These are phyloP conservation scores for Dryas octopetala DNA, from an alignment of 306 rosid genomes.

Conservation along the genomic window DNA sequence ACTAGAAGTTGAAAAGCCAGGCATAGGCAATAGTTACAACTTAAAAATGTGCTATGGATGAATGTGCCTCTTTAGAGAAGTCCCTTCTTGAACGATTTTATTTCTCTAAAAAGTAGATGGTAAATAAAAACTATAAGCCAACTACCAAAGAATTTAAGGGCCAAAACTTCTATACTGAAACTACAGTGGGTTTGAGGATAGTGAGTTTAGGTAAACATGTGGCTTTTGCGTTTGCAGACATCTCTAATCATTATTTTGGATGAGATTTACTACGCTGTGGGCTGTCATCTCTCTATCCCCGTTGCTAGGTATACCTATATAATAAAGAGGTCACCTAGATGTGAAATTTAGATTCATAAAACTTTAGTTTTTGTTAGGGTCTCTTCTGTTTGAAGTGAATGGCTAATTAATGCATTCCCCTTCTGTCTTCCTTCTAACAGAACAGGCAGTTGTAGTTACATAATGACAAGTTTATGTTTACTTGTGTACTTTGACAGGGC, in stretches of 20 bases:
- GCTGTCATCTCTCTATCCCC: not conserved
- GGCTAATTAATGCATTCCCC: not conserved
- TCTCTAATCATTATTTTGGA: not conserved
- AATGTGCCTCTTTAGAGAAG: not conserved
- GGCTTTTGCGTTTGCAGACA: not conserved
- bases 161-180: not conserved
- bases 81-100: not conserved
- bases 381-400: not conserved
- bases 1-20: not conserved
- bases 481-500: constrained; percentile 30
- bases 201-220: not conserved
- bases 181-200: not conserved
- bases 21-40: not conserved
- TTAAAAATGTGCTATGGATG: not conserved
- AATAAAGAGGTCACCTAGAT: not conserved
- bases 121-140: not conserved
- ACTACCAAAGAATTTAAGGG: not conserved
- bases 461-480: constrained; percentile 26
- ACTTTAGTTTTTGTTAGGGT: not conserved
- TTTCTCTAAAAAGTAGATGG: not conserved
- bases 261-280: not conserved
- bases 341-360: not conserved
- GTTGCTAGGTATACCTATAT: not conserved
- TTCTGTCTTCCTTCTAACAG: not conserved
- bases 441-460: not conserved